phyloP scores from a whole-genome alignment of 805 yeast species.

The Starmerella bombi region DNA sequence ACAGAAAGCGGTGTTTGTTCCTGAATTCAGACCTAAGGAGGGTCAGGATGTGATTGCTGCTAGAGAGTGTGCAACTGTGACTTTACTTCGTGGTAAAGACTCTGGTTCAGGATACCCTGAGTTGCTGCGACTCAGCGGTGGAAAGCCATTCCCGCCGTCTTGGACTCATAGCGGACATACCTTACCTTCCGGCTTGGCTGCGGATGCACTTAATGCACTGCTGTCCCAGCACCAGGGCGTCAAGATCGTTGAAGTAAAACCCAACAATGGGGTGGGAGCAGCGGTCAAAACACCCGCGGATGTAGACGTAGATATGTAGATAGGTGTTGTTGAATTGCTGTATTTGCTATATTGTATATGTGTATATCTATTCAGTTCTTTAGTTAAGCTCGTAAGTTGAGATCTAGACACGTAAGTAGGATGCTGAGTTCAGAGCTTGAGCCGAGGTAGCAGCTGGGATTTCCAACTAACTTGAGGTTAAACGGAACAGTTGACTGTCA shows the following conservation, averaged over 20 bases:
- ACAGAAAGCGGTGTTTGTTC: constrained; percentile 57
- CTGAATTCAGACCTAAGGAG: constrained; percentile 35
- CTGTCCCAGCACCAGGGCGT: constrained; percentile 23
- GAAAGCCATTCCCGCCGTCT: constrained; percentile 51
- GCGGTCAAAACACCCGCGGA: background rate
- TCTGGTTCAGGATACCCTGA: constrained; percentile 36
- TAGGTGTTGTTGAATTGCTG: too few species aligned
- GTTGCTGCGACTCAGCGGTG: constrained; percentile 70
- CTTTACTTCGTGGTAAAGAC: constrained; percentile 35
- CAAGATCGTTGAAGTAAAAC: constrained; percentile 25
- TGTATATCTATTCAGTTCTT: too few species aligned
- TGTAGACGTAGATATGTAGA: constrained; percentile 13
- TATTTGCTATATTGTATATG: too few species aligned
- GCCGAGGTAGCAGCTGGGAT: too few species aligned
- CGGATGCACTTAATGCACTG: constrained; percentile 23
- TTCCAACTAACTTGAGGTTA: too few species aligned
- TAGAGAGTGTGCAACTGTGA: constrained; percentile 67
- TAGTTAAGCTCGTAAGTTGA: too few species aligned
- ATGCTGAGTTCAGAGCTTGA: too few species aligned
- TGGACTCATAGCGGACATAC: constrained; percentile 78
- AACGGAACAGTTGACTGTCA: too few species aligned
- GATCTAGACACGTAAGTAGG: too few species aligned
- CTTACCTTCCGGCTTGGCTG: constrained; percentile 37
- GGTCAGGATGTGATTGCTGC: constrained; percentile 54
- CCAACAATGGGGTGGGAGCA: background rate